phyloP scores from a whole-genome alignment of 495 filamentous ascomycete species.

The Talaromyces stipitatus region DNA sequence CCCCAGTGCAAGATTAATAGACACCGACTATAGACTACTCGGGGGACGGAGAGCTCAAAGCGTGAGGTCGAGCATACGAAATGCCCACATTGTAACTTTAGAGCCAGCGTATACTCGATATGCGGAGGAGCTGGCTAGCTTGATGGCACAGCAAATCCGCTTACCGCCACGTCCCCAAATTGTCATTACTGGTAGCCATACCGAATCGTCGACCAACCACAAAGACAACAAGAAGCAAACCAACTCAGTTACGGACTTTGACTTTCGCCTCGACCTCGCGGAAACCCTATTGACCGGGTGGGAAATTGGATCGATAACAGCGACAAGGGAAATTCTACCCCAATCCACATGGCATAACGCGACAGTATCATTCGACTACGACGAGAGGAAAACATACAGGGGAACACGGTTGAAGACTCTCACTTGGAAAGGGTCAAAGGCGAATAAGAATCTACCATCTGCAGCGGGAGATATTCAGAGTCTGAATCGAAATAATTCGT shows the following conservation, averaged over 20 bases:
- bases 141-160: constrained; percentile 22
- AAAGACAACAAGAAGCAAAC: constrained; percentile 18
- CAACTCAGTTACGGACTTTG: constrained; percentile 28
- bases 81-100: constrained; percentile 13
- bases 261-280: constrained; percentile 30
- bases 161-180: constrained; percentile 30
- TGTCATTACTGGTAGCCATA: constrained; percentile 26
- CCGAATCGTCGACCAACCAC: constrained; percentile 19
- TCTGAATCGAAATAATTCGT: constrained; percentile 11
- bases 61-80: not conserved
- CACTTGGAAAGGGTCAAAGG: not conserved
- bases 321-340: not conserved
- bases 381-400: not conserved
- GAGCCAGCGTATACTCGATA: constrained; percentile 10
- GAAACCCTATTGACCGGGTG: constrained; percentile 25
- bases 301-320: constrained; percentile 9
- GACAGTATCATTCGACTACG: constrained; percentile 12
- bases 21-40: not conserved
- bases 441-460: not conserved
- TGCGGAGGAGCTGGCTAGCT: constrained; percentile 15
- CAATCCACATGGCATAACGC: constrained; percentile 10
- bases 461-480: constrained; percentile 6
- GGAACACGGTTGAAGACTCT: not conserved
- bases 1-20: not conserved
- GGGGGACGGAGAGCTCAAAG: not conserved